A percentile compares a stretch with the other conserved stretches of the same genome.
These are phyloP conservation scores for Tardiomyces depauwii DNA, from an alignment of 1,139 yeast species.

Conservation along the genomic window DNA sequence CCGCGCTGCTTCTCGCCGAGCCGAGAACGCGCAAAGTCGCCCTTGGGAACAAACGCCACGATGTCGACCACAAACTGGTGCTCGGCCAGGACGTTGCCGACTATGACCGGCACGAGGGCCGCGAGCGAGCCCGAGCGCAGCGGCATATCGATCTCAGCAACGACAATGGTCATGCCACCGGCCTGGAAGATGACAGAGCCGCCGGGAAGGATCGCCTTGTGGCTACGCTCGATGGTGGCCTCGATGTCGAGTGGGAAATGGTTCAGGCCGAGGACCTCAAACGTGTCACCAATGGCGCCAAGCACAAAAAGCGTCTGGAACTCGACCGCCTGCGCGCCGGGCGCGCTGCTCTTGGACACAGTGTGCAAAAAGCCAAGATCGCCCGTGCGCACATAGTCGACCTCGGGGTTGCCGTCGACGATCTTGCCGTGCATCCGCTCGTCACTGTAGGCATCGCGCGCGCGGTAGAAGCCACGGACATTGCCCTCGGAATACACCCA, in stretches of 20 bases:
- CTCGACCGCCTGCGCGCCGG: constrained; percentile 34
- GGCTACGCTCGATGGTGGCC: constrained; percentile 19
- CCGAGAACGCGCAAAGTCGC: constrained; percentile 56
- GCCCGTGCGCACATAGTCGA: constrained; percentile 76
- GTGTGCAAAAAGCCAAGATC: constrained; percentile 88
- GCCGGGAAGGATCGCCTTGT: constrained; percentile 43
- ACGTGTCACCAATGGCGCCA: constrained; percentile 79
- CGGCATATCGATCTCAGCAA: constrained; percentile 52
- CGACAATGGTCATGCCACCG: constrained; percentile 70
- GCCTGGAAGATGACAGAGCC: constrained; percentile 68
- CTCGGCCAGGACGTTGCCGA: constrained; percentile 63
- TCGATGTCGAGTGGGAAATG: constrained; percentile 55
- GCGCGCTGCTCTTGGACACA: constrained; percentile 29
- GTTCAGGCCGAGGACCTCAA: constrained; percentile 83
- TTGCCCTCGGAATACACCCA: constrained; percentile 93
- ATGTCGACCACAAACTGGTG: constrained; percentile 83
- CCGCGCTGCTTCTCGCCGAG: constrained; percentile 71
- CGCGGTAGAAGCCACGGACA: constrained; percentile 49
- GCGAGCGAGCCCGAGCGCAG: constrained; percentile 36
- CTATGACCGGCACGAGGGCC: constrained; percentile 72
- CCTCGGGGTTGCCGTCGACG: constrained; percentile 48
- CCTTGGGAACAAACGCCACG: constrained; percentile 64
- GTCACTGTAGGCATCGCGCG: constrained; percentile 32
- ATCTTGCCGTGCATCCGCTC: constrained; percentile 49
- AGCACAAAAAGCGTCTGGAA: constrained; percentile 76